Conservation (phyloP, 768 basidiomycete genomes). For the Cystofilobasidium capitatum region DNA sequence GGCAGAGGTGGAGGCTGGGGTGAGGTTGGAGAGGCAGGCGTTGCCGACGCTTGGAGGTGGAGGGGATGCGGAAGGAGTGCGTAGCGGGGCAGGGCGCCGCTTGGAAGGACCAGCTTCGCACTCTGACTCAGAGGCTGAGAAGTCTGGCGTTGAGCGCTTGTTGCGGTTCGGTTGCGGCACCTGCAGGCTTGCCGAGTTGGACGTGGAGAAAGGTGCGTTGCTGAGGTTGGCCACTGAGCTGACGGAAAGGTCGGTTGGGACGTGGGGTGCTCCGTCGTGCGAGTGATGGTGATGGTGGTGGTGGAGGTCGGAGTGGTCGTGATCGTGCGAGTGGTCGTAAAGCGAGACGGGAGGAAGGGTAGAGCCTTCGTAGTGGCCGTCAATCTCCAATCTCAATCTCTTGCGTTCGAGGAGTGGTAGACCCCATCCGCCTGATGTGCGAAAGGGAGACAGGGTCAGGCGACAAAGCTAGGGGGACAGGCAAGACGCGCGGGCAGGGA, state of each 20-base stretch:
- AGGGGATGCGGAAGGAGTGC: not conserved
- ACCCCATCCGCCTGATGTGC: conserved; percentile 63
- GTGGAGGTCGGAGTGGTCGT: conserved; percentile 13
- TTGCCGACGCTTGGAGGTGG: not conserved
- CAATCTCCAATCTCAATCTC: conserved; percentile 22
- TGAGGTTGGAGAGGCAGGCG: not conserved
- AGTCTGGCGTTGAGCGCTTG: not conserved
- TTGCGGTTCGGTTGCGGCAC: not conserved
- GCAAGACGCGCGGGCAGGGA: not conserved
- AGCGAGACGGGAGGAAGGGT: not conserved
- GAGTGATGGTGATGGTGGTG: conserved; percentile 3
- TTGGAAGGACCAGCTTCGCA: not conserved
- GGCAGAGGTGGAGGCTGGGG: conserved; percentile 7
- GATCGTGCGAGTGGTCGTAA: not conserved
- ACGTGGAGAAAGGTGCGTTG: conserved; percentile 38
- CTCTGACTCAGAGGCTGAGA: not conserved
- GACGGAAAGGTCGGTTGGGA: conserved; percentile 1
- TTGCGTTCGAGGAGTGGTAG: conserved; percentile 67
- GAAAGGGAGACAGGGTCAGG: not conserved
- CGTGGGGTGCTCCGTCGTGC: conserved; percentile 6
- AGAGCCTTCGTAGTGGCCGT: conserved; percentile 24
- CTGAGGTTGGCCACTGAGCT: not conserved
- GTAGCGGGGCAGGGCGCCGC: not conserved
- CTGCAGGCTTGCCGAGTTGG: not conserved
- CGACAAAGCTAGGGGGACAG: not conserved